Evolutionary conservation across 2,329 filamentous ascomycete species (phyloP), one percentile per base, ranked within the genome.

Genomic region (Fusarium sp.): DNA sequence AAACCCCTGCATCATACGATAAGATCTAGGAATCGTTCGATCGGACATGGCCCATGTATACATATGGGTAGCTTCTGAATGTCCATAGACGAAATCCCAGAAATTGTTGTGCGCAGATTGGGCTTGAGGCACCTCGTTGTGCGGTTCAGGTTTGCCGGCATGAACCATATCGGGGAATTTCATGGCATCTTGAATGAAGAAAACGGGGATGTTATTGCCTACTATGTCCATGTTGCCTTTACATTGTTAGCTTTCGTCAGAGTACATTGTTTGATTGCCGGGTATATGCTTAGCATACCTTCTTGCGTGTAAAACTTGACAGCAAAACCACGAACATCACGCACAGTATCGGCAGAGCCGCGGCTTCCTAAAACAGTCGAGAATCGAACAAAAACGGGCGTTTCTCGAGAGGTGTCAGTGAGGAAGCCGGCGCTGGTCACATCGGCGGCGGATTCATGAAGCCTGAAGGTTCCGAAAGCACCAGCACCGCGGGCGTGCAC

Each of bases 1-100:
- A 53, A 93, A 94, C 0, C 91, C 91, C 65, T 94, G 89, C 88
- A 94, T 93, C 89, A 93, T 93, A 21, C 91, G 86, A 75, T 82
- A 93, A 0, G 88, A 91, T 3, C 89, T 84, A 2, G 90, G 90
- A 52, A 92, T 92, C 0, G 82, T 81, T 25, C 89, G 83, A 71
- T 93, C 91, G 9, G 85, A 89, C 87, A 92, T 91, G 27, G 86
- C 79, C 90, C 90, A 93, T 80, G 91, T 86, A 66, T 85, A 89
- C 88, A 92, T 92, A 72, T 93, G 89, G 0, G 89, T 91, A 0
- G 88, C 84, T 72, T 94, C 89, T 0, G 85, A 78, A 67, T 92
- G 74, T 48, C 69, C 66, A 61, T 79, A 88, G 36, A 84, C 79
- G 66, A 92, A 92, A 69, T 93, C 89, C 89, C 88, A 92, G 68